These are phyloP conservation scores for Penstemon barbatus DNA, from an alignment of 257 asterid genomes.

Conservation along the genomic window DNA sequence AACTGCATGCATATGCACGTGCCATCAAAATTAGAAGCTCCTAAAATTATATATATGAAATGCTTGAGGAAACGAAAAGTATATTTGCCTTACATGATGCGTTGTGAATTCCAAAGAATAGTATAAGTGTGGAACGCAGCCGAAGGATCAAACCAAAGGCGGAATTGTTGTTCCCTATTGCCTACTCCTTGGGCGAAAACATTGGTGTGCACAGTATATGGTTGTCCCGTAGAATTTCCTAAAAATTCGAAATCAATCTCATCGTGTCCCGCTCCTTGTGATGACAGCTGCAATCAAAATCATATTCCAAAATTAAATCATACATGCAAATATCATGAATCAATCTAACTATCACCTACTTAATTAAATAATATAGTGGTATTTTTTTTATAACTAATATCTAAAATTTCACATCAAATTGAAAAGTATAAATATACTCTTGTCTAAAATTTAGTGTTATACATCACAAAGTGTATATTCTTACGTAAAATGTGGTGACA, in stretches of 20 bases:
- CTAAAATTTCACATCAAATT: neutral
- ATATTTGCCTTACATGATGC: slow-evolving; percentile 42
- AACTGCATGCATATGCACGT: slow-evolving; percentile 19
- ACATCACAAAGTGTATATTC: neutral
- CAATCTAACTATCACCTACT: neutral
- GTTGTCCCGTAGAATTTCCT: slow-evolving; percentile 54
- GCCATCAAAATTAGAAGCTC: neutral
- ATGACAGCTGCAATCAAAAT: slow-evolving; percentile 37
- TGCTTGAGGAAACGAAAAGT: neutral
- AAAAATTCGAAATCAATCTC: slow-evolving; percentile 70
- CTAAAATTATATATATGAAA: neutral
- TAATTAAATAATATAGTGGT: too few relatives aligned
- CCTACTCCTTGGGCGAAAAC: slow-evolving; percentile 50
- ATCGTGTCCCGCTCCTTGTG: slow-evolving; percentile 52
- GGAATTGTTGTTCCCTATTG: slow-evolving; percentile 60
- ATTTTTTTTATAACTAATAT: neutral
- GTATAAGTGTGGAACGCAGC: slow-evolving; percentile 59
- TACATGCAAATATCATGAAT: too few relatives aligned
- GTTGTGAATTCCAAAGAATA: slow-evolving; percentile 55
- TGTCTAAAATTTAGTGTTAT: too few relatives aligned
- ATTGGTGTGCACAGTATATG: slow-evolving; percentile 63
- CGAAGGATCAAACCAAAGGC: slow-evolving; percentile 66
- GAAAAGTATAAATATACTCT: neutral
- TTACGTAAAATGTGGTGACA: slow-evolving; percentile 67
- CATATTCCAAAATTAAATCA: neutral